Conservation (phyloP, 306 rosid species). For the Morella rubra region DNA sequence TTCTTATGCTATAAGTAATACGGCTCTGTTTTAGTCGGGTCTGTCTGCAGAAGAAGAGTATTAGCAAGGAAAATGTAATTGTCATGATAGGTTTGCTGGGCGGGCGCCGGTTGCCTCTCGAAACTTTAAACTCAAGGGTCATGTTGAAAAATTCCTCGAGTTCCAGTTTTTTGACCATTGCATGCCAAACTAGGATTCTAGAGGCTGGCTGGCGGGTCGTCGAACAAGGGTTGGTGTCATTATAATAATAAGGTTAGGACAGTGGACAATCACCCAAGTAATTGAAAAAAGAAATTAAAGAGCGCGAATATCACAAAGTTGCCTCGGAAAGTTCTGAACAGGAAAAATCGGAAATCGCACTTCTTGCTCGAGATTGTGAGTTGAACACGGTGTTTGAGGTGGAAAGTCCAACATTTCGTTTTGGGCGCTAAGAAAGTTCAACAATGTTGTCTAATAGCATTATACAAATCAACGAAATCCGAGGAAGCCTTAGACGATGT, state of each 20-base stretch:
- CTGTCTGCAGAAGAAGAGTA: no score
- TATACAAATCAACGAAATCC: background rate
- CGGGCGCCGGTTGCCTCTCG: no score
- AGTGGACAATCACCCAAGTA: constrained; percentile 7
- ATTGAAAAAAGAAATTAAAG: constrained; percentile 5
- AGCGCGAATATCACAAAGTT: constrained; percentile 15
- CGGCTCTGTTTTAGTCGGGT: no score
- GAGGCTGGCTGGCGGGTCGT: constrained; percentile 33
- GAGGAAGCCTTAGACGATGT: background rate
- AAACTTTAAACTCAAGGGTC: background rate
- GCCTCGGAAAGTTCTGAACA: background rate
- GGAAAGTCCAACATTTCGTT: constrained; percentile 5
- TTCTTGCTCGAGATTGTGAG: constrained; percentile 17
- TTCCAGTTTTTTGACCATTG: constrained; percentile 52
- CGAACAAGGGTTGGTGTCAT: constrained; percentile 34
- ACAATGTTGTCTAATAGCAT: background rate
- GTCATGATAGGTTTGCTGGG: no score
- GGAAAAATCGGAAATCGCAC: constrained; percentile 1
- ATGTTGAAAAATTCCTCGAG: constrained; percentile 37
- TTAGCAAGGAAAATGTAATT: no score
- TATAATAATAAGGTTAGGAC: background rate
- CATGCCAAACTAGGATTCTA: constrained; percentile 32
- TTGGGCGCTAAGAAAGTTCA: constrained; percentile 17
- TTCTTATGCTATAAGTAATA: no score
- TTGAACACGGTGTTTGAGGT: constrained; percentile 27